A percentile compares a stretch with the other conserved stretches of the same genome.
Conservation (phyloP, 108 stramenopile species). For the Heterococcus sp. region DNA sequence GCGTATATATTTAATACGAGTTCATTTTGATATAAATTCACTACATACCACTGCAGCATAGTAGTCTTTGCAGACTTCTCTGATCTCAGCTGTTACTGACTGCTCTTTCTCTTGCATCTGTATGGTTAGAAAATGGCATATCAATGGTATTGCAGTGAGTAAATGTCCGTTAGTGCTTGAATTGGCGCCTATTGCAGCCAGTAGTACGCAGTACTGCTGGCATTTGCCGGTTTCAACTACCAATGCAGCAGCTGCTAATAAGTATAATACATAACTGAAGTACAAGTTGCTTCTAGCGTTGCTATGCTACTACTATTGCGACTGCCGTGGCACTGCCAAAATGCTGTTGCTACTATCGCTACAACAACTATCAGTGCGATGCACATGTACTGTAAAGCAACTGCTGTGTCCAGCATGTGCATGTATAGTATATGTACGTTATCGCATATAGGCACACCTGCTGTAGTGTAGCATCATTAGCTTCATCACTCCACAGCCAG, state of each 20-base stretch:
- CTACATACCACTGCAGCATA: not conserved
- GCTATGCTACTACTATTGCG: not conserved
- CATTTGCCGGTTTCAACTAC: no score
- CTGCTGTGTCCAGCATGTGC: not conserved
- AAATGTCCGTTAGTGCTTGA: no score
- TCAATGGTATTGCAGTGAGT: no score
- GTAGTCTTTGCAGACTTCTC: not conserved
- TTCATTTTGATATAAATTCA: not conserved
- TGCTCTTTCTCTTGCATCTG: not conserved
- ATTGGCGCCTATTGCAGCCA: no score
- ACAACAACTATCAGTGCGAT: not conserved
- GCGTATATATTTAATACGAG: not conserved
- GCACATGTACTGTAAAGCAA: not conserved
- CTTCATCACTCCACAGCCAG: slow-evolving; percentile 48
- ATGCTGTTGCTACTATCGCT: not conserved
- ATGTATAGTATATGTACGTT: not conserved
- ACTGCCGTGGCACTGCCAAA: not conserved
- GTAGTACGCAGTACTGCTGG: no score
- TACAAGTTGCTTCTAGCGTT: not conserved
- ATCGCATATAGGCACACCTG: slow-evolving; percentile 14
- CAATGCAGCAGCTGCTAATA: no score
- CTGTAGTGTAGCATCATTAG: slow-evolving; percentile 28
- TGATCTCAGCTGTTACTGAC: not conserved
- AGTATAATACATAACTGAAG: not conserved
- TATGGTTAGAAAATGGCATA: not conserved